Base-by-base conservation (phyloP, 2,329 filamentous ascomycete species). In the Cytospora schulzeri region DNA sequence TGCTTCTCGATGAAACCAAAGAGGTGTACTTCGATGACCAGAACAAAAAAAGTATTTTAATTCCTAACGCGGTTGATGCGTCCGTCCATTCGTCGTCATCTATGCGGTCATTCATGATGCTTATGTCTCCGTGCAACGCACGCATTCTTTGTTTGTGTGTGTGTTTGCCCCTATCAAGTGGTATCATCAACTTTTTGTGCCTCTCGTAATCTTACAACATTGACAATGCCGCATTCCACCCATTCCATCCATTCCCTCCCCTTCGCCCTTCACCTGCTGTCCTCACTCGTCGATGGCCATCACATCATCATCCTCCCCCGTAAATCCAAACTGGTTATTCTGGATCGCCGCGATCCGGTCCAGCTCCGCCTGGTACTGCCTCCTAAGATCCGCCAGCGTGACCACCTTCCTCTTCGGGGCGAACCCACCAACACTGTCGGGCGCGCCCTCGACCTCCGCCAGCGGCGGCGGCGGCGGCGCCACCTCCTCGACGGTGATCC, bases 261-360 rank as follows among this genome's bases (percentile, higher is more conserved):
- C 62, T 82, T 69, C 77, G 74, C 70, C 85, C 76, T 69, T 85
- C 82, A n/a, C 19, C 6, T 15, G 19, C 54, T 24, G 24, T 50
- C 26, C n/a, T 66, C 28, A 65, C 26, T 59, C 31, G 29, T 67
- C 65, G 35, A 67, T 64, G 31, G 60, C 55, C 83, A 87, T 86
- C 64, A 77, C 72, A 69, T 85, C 82, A 60, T 81, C 78, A 33
- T 79, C 60, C 8, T 56, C 59, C 15, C 77, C 79, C 67, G 81
- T 78, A 67, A 97, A 91, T 19, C 91, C 90, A 81, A 96, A 97
- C 73, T 96, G 88, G 64, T 96, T 93, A 73, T 91, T 91, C 77
- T 95, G 89, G 74, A 97, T 93, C 60, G 91, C 90, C 60, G 90
- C 91, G 70, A 95, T 90, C 68, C 92, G 85, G 77, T 99, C 95